Base-by-base conservation (phyloP, 768 basidiomycete genomes). In the Amanita subjunquillea region DNA sequence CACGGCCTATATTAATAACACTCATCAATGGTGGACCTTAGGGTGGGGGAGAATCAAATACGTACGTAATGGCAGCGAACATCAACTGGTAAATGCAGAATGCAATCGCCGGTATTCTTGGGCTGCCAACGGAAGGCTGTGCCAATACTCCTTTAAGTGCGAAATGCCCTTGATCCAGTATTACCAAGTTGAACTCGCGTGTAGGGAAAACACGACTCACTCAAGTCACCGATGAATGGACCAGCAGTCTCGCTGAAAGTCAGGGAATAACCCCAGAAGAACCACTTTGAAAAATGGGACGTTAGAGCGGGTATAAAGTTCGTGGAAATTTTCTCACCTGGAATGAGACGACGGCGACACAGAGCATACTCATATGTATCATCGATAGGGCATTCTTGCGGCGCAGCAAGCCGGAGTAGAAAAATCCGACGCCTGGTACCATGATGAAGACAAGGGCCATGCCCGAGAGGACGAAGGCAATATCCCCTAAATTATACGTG, bases 251-350 rank as follows among this genome's bases (percentile, higher is more conserved):
- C 87, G 55, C 85, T 87, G 71, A 98, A 98, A 0, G 94, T 80
- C 22, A 98, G 73, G 2, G 91, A 93, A 70, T 78, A 97, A 2
- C 94, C 94, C 94, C 94, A 96, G 76, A 95, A 93, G 74, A 91
- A 93, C 91, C 91, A 94, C 85, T 92, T 56, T 17, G 1, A 13
- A 55, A 55, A 30, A 6, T 37, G 22, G 3, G 58, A 38, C n/a
- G 41, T 29, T 5, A 6, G 20, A 41, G 43, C 27, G 43, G 23
- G 27, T 2, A 20, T 8, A 12, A 2, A 6, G 36, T 44, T 10
- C 38, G 42, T 32, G 15, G n/a, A 23, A 12, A 38, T 27, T 23
- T 46, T 23, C 79, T 54, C 55, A 89, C 90, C 74, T 91, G 86
- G 71, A 92, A 91, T 3, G 84, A 84, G 30, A 91, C 87, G 59